Base-by-base conservation (phyloP, 2,329 filamentous ascomycete species). In the Madurella fahalii region DNA sequence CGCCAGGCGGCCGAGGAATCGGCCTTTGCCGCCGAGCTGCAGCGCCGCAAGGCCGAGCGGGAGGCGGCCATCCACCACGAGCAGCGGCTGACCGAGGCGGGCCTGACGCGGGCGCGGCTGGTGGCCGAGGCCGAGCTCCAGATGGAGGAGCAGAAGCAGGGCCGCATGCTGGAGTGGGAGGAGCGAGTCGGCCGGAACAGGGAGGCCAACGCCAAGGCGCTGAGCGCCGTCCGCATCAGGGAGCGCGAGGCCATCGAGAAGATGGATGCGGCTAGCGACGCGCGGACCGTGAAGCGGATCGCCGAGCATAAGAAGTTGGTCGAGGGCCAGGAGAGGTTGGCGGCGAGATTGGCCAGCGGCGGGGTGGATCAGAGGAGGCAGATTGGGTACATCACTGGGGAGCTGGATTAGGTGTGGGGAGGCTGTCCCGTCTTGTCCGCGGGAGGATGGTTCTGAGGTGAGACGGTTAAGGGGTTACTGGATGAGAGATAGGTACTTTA, bases 381-480 rank as follows among this genome's bases (percentile, higher is more conserved):
- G 69, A 78, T 82, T 69, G 80, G 80, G n/a, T 83, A 74, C 59
- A 72, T 83, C 32, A 76, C 76, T 44, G 74, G 73, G 46, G 80
- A 82, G 69, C 54, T 81, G 63, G 74, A 74, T 57, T 78, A 63
- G 63, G 31, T 18, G 3, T 18, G 3, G n/a, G 25, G 25, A 4
- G 25, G 3, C 7, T 4, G 25, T 7, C 7, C 7, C 7, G 25
- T 25, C 25, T 25, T 25, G 25, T 25, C 25, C 7, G 7, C 25
- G 25, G 7, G 25, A 25, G 25, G 25, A 7, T 25, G 25, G 25
- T 7, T 25, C 25, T 7, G 25, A 25, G 25, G 25, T 25, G 25
- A 25, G 7, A 7, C 7, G 25, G 7, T 25, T 25, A 25, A 25
- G 25, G 25, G 25, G 25, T 25, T 25, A n/a, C n/a, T 25, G 3